These are phyloP conservation scores for Pistacia atlantica DNA, from an alignment of 345 rosid species.

Conservation along the genomic window DNA sequence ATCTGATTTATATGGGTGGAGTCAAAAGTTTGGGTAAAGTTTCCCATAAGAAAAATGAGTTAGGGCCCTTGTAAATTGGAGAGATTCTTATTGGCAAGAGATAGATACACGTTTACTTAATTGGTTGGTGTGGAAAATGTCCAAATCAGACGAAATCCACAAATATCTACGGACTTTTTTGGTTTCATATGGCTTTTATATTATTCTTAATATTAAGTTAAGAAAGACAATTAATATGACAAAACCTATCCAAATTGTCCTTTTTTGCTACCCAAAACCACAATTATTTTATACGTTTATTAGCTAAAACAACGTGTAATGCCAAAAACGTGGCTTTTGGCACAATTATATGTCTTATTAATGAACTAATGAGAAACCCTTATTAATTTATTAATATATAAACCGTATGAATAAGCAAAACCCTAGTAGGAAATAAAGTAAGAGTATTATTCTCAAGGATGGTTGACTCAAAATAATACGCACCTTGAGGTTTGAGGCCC, in stretches of 20 bases:
- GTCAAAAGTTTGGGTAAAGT: not conserved
- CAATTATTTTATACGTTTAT: no score
- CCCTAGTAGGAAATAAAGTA: no score
- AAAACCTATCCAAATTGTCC: not conserved
- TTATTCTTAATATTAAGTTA: no score
- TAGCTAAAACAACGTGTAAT: not conserved
- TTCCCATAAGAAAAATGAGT: not conserved
- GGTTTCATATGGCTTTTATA: not conserved
- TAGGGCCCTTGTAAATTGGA: not conserved
- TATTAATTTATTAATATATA: no score
- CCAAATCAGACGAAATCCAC: not conserved
- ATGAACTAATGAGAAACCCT: no score
- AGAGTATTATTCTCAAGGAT: no score
- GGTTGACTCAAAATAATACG: no score
- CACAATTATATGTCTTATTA: no score
- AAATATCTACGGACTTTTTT: not conserved
- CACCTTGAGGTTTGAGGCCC: no score
- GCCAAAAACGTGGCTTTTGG: not conserved
- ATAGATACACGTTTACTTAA: not conserved
- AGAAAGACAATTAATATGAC: no score
- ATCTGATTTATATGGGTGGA: no score
- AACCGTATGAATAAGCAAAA: no score
- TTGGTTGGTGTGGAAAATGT: not conserved
- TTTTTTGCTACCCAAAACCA: not conserved
- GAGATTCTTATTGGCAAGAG: not conserved